Percentiles rank a stretch among this genome's conserved stretches.
Conservation (phyloP, 768 basidiomycete species). For the Cubamyces lactineus region DNA sequence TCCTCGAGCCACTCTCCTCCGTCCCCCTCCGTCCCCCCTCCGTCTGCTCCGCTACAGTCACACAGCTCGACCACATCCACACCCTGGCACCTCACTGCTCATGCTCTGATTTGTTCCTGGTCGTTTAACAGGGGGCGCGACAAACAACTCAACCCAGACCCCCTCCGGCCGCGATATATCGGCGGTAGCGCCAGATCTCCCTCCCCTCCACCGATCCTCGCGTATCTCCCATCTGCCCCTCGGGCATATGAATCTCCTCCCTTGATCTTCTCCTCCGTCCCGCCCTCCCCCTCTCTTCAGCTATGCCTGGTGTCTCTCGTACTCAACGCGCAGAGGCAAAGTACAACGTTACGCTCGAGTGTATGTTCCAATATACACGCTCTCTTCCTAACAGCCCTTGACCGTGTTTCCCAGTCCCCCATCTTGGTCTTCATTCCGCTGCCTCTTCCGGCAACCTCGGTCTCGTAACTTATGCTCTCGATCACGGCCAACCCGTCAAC, state of each 20-base stretch:
- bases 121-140: not conserved
- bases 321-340: slow-evolving; percentile 47
- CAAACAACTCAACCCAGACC: slow-evolving; percentile 4
- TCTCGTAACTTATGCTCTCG: slow-evolving; percentile 89
- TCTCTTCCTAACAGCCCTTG: not conserved
- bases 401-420: slow-evolving; percentile 56
- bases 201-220: slow-evolving; percentile 11
- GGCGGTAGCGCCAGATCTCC: slow-evolving; percentile 20
- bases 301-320: slow-evolving; percentile 43
- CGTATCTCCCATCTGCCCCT: slow-evolving; percentile 12
- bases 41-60: not conserved
- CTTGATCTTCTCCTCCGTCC: not conserved
- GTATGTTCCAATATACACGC: slow-evolving; percentile 36
- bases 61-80: not conserved
- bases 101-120: slow-evolving; percentile 5
- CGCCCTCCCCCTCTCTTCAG: not conserved
- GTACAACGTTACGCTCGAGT: slow-evolving; percentile 58
- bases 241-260: slow-evolving; percentile 10
- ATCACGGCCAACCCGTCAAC: slow-evolving; percentile 95
- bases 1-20: not conserved
- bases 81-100: not conserved
- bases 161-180: slow-evolving; percentile 9
- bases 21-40: not conserved
- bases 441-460: slow-evolving; percentile 88
- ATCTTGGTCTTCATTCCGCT: slow-evolving; percentile 76